Conservation (phyloP, 2,329 filamentous ascomycete genomes). For the Acarospora socialis region DNA sequence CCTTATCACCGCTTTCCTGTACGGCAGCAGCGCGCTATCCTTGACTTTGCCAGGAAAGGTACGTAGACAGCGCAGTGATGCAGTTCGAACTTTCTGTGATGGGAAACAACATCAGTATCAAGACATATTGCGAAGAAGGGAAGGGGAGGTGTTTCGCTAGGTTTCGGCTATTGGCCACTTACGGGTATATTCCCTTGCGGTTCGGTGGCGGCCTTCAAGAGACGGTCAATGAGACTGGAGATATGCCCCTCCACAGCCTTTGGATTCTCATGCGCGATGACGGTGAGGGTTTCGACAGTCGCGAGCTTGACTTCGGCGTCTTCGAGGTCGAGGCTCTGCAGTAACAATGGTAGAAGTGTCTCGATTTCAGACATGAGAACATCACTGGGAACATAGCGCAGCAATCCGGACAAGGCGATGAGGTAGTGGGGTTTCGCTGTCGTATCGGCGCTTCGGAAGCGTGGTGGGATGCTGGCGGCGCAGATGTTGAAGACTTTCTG, state of each 20-base stretch:
- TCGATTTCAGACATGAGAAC: slow-evolving; percentile 46
- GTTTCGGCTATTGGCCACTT: too few species aligned
- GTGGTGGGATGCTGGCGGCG: slow-evolving; percentile 40
- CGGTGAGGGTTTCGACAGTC: slow-evolving; percentile 43
- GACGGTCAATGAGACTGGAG: slow-evolving; percentile 40
- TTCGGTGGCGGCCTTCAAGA: slow-evolving; percentile 34
- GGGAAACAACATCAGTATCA: neutral
- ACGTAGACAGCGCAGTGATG: slow-evolving; percentile 34
- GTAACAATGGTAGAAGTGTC: slow-evolving; percentile 43
- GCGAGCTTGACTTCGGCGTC: slow-evolving; percentile 39
- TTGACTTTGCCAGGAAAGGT: slow-evolving; percentile 34
- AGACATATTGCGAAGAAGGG: slow-evolving; percentile 3
- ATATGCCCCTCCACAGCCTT: slow-evolving; percentile 40
- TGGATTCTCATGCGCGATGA: slow-evolving; percentile 44
- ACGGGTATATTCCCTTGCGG: slow-evolving; percentile 13
- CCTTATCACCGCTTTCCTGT: slow-evolving; percentile 42
- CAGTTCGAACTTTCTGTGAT: slow-evolving; percentile 27
- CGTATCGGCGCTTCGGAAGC: slow-evolving; percentile 33
- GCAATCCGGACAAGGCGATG: slow-evolving; percentile 46
- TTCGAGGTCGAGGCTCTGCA: slow-evolving; percentile 46
- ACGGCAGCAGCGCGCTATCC: slow-evolving; percentile 39
- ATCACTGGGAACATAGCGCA: slow-evolving; percentile 44
- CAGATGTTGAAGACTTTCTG: slow-evolving; percentile 49
- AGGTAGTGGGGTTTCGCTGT: slow-evolving; percentile 46
- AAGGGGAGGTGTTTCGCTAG: too few species aligned